phyloP scores from a whole-genome alignment of 2,329 filamentous ascomycete species.

The Penicillium sp. region DNA sequence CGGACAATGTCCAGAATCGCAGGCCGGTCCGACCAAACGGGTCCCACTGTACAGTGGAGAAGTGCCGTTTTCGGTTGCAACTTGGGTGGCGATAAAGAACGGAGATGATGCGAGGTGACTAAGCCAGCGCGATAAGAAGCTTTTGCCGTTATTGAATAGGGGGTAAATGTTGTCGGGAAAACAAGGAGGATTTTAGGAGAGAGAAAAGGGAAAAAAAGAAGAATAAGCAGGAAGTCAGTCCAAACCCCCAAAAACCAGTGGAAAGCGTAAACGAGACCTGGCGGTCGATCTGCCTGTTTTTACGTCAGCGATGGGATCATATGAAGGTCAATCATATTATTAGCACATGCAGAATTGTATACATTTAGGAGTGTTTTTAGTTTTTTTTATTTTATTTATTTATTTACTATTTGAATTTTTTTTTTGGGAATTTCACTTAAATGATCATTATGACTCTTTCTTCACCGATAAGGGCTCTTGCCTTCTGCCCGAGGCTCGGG shows the following conservation, averaged over 20 bases:
- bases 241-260: not conserved
- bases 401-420: not conserved
- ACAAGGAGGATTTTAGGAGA: not conserved
- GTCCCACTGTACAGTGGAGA: slow-evolving; percentile 27
- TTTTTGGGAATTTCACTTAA: not conserved
- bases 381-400: not conserved
- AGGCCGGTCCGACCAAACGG: slow-evolving; percentile 46
- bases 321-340: slow-evolving; percentile 5
- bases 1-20: slow-evolving; percentile 45
- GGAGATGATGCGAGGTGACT: slow-evolving; percentile 24
- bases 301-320: slow-evolving; percentile 24
- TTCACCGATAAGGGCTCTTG: not conserved
- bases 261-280: not conserved
- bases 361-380: too few species aligned
- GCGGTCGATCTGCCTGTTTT: slow-evolving; percentile 5
- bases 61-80: slow-evolving; percentile 33
- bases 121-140: slow-evolving; percentile 11
- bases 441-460: not conserved
- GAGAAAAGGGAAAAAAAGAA: not conserved
- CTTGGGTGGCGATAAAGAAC: slow-evolving; percentile 21
- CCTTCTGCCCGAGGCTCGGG: not conserved
- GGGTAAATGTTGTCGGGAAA: not conserved
- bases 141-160: slow-evolving; percentile 2
- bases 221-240: not conserved
- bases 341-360: not conserved